Conservation (phyloP, 768 basidiomycete species). For the Rhizopogon vesiculosus region DNA sequence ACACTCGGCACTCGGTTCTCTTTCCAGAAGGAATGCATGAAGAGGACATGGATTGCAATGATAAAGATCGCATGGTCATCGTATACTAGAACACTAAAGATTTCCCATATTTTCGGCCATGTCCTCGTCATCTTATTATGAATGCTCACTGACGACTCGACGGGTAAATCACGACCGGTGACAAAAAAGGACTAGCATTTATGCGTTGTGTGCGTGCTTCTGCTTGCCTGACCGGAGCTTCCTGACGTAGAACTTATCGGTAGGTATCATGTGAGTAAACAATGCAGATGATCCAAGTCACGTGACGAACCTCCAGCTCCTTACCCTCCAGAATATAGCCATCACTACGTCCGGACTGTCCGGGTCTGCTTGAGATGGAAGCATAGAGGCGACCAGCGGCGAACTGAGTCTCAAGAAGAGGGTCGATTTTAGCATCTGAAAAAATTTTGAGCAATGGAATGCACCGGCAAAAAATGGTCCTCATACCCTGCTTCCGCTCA, state of each 20-base stretch:
- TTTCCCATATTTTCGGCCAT: slow-evolving; percentile 5
- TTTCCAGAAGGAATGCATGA: neutral
- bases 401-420: slow-evolving; percentile 85
- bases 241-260: slow-evolving; percentile 82
- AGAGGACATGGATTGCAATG: slow-evolving; percentile 9
- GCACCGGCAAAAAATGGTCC: slow-evolving; percentile 1
- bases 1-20: neutral
- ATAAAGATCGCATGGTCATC: slow-evolving; percentile 7
- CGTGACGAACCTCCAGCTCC: slow-evolving; percentile 81
- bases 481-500: slow-evolving; percentile 84
- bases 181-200: slow-evolving; percentile 3
- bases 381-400: slow-evolving; percentile 95
- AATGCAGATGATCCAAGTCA: neutral
- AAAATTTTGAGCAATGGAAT: slow-evolving; percentile 13
- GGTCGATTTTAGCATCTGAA: slow-evolving; percentile 86
- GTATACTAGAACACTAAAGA: slow-evolving; percentile 10
- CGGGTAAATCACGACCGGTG: neutral
- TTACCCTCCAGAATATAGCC: slow-evolving; percentile 98
- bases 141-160: neutral
- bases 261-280: slow-evolving; percentile 18
- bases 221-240: slow-evolving; percentile 92
- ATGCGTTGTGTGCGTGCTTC: slow-evolving; percentile 74
- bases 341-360: slow-evolving; percentile 94
- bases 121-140: neutral
- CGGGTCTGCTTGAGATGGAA: slow-evolving; percentile 88